Percentiles rank a stretch among this genome's conserved stretches.
These are phyloP conservation scores for Leishmania arabica DNA, from an alignment of 208 protist genomes.

Conservation along the genomic window DNA sequence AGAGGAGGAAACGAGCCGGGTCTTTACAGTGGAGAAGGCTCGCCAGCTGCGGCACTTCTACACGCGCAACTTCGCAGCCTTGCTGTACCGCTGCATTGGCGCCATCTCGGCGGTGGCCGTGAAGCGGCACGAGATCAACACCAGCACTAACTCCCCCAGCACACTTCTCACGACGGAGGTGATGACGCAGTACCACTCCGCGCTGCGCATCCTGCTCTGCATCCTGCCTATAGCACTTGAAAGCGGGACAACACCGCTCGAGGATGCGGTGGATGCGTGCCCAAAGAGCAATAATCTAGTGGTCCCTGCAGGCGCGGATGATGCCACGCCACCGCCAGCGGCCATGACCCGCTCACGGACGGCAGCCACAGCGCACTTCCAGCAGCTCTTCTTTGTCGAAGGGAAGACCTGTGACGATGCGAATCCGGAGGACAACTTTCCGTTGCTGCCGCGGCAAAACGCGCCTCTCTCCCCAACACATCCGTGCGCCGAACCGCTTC, in stretches of 20 bases:
- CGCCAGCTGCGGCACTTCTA: slow-evolving; percentile 77
- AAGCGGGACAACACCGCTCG: slow-evolving; percentile 37
- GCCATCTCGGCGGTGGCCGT: slow-evolving; percentile 46
- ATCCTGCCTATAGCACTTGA: slow-evolving; percentile 78
- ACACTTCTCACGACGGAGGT: slow-evolving; percentile 20
- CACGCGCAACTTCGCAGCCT: slow-evolving; percentile 78
- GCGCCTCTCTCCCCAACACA: slow-evolving; percentile 10
- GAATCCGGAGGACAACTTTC: slow-evolving; percentile 44
- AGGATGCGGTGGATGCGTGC: slow-evolving; percentile 7
- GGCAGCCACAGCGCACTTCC: slow-evolving; percentile 60
- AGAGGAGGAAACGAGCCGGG: slow-evolving; percentile 43
- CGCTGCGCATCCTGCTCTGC: slow-evolving; percentile 62
- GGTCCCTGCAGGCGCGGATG: neutral
- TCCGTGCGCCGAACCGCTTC: slow-evolving; percentile 12
- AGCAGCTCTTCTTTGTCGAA: slow-evolving; percentile 74
- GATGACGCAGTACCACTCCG: slow-evolving; percentile 49
- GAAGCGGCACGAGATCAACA: slow-evolving; percentile 29
- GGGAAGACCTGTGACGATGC: slow-evolving; percentile 67
- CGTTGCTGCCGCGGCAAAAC: slow-evolving; percentile 41
- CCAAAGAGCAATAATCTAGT: neutral
- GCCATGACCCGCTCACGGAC: slow-evolving; percentile 28
- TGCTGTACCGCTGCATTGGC: slow-evolving; percentile 74
- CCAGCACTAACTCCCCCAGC: slow-evolving; percentile 15
- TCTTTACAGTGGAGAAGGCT: slow-evolving; percentile 52
- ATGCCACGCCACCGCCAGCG: neutral